A percentile compares a stretch with the other conserved stretches of the same genome.
phyloP scores from a whole-genome alignment of 129 eudicot species.

The Flaveria ramosissima region DNA sequence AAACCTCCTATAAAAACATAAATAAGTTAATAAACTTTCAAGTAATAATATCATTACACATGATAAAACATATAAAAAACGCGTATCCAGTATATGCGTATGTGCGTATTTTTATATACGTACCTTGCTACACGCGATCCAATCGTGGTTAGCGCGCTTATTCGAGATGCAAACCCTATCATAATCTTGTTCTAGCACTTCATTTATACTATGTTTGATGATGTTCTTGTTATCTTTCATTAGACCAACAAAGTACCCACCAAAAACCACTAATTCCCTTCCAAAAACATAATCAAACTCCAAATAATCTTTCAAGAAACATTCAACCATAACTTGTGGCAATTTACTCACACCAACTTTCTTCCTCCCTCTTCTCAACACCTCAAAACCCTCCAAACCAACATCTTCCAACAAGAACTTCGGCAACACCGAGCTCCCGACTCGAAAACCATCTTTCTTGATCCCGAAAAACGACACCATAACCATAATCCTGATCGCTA shows the following conservation, averaged over 20 bases:
- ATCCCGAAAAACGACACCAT: slow-evolving; percentile 63
- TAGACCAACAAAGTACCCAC: slow-evolving; percentile 58
- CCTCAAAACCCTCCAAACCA: slow-evolving; percentile 56
- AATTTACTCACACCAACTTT: slow-evolving; percentile 58
- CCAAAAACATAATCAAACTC: slow-evolving; percentile 63
- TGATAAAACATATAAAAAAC: background rate
- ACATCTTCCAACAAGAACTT: slow-evolving; percentile 72
- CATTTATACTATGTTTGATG: slow-evolving; percentile 13
- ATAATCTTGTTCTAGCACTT: slow-evolving; percentile 23
- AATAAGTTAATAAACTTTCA: background rate
- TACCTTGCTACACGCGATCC: slow-evolving; percentile 56
- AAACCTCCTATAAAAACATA: slow-evolving; percentile 48
- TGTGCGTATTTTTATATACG: background rate
- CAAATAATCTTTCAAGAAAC: slow-evolving; percentile 74
- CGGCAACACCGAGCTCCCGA: slow-evolving; percentile 59
- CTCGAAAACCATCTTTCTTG: slow-evolving; percentile 46
- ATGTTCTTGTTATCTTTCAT: slow-evolving; percentile 47
- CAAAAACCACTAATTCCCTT: slow-evolving; percentile 48
- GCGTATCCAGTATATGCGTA: background rate
- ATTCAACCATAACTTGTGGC: slow-evolving; percentile 78
- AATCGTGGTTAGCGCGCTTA: slow-evolving; percentile 30
- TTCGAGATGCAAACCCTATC: slow-evolving; percentile 30
- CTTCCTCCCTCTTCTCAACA: slow-evolving; percentile 46
- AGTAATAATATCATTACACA: background rate
- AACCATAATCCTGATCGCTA: slow-evolving; percentile 46